Percentiles rank a stretch among this genome's conserved stretches.
Evolutionary conservation across 805 yeast genomes (phyloP).

Genomic region (Starmera pachycereana): DNA sequence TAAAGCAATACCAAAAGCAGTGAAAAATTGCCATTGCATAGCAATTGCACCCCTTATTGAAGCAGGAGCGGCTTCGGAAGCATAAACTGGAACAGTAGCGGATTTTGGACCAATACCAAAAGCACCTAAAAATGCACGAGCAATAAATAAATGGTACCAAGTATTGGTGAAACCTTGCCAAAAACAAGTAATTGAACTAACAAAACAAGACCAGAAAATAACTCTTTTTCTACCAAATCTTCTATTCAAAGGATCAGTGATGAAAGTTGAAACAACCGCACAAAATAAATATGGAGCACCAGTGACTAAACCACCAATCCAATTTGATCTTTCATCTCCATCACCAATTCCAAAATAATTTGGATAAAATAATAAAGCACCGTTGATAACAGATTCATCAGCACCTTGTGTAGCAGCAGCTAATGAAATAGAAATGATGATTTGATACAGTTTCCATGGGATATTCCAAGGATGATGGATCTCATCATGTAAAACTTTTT

Average conservation of each 20-base stretch:
- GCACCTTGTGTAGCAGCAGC: slow-evolving; percentile 77
- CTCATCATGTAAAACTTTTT: slow-evolving; percentile 37
- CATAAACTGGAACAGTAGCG: slow-evolving; percentile 68
- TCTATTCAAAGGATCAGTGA: slow-evolving; percentile 48
- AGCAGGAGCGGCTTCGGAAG: slow-evolving; percentile 57
- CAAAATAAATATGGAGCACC: slow-evolving; percentile 65
- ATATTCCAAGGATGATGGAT: slow-evolving; percentile 34
- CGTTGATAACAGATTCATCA: slow-evolving; percentile 70
- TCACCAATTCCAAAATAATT: slow-evolving; percentile 38
- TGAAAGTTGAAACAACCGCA: slow-evolving; percentile 51
- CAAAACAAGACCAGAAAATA: slow-evolving; percentile 51
- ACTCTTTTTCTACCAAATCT: slow-evolving; percentile 55
- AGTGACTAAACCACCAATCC: slow-evolving; percentile 55
- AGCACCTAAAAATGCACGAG: slow-evolving; percentile 50
- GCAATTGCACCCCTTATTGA: slow-evolving; percentile 56
- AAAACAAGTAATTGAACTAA: slow-evolving; percentile 52
- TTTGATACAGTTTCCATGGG: slow-evolving; percentile 35
- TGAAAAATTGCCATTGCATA: slow-evolving; percentile 69
- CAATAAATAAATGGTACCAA: slow-evolving; percentile 63
- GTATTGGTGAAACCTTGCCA: slow-evolving; percentile 54
- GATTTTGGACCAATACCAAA: slow-evolving; percentile 64
- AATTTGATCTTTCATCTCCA: slow-evolving; percentile 36
- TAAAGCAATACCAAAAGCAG: slow-evolving; percentile 66
- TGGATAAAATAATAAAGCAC: slow-evolving; percentile 59
- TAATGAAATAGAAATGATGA: slow-evolving; percentile 59